Percentiles rank a stretch among this genome's conserved stretches.
Evolutionary conservation across 1,284 basidiomycete genomes (phyloP).

Genomic region (Volvariella volvacea): DNA sequence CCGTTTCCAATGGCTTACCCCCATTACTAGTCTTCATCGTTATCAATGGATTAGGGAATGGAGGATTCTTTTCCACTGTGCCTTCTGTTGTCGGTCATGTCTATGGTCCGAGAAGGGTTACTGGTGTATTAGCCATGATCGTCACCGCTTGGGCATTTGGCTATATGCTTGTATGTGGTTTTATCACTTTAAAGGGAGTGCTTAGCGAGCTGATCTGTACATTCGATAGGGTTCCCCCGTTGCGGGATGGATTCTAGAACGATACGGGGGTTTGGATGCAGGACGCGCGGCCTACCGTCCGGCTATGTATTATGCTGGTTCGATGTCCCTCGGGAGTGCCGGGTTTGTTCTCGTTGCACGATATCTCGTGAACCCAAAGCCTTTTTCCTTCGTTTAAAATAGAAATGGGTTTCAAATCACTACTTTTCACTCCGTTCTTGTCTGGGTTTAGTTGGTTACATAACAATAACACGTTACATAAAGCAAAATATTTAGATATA

Average conservation of each 20-base stretch:
- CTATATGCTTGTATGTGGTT: background rate
- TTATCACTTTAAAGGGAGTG: background rate
- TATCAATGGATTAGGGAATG: constrained; percentile 22
- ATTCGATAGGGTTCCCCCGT: background rate
- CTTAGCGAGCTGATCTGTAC: background rate
- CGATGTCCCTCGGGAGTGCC: constrained; percentile 17
- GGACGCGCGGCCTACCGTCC: constrained; percentile 5
- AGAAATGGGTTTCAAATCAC: too few relatives aligned
- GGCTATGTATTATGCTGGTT: constrained; percentile 26
- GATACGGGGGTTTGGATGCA: background rate
- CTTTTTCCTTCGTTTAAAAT: constrained; percentile 10
- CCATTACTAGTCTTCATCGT: constrained; percentile 22
- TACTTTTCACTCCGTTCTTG: too few relatives aligned
- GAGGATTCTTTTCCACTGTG: constrained; percentile 27
- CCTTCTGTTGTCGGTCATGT: constrained; percentile 23
- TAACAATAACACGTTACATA: too few relatives aligned
- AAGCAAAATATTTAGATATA: too few relatives aligned
- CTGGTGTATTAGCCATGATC: background rate
- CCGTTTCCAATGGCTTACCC: constrained; percentile 20
- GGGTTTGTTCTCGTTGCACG: constrained; percentile 14
- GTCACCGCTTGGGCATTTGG: background rate
- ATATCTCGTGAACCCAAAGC: constrained; percentile 5
- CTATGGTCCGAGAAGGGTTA: constrained; percentile 11
- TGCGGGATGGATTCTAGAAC: background rate
- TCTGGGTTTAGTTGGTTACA: too few relatives aligned